These are phyloP conservation scores for Malania oleifera DNA, from an alignment of 164 flowering plant genomes.

Conservation along the genomic window DNA sequence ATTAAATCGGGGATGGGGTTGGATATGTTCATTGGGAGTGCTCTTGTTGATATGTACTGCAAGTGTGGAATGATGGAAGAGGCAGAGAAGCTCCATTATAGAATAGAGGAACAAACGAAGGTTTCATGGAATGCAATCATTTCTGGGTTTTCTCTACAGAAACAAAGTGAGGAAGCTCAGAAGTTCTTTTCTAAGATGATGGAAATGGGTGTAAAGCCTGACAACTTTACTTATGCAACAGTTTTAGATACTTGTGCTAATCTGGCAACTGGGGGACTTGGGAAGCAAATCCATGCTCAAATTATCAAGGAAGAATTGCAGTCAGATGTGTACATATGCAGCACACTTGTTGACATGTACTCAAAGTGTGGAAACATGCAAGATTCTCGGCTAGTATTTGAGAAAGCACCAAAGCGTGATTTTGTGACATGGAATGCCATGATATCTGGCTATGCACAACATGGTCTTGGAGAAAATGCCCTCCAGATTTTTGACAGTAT, in stretches of 20 bases:
- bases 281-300: slow-evolving; percentile 82
- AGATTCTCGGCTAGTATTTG: slow-evolving; percentile 55
- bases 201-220: slow-evolving; percentile 58
- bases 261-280: slow-evolving; percentile 62
- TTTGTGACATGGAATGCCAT: slow-evolving; percentile 86
- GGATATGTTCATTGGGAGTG: slow-evolving; percentile 53
- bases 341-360: slow-evolving; percentile 86
- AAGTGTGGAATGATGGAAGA: slow-evolving; percentile 65
- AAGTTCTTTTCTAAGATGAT: slow-evolving; percentile 53
- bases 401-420: slow-evolving; percentile 48
- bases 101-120: slow-evolving; percentile 37
- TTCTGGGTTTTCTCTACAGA: slow-evolving; percentile 53
- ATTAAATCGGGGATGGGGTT: slow-evolving; percentile 64
- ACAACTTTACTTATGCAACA: slow-evolving; percentile 77
- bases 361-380: slow-evolving; percentile 81
- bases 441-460: slow-evolving; percentile 68
- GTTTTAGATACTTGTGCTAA: slow-evolving; percentile 81
- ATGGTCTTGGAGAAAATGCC: slow-evolving; percentile 68
- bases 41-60: slow-evolving; percentile 78
- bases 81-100: slow-evolving; percentile 60
- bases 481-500: slow-evolving; percentile 48
- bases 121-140: slow-evolving; percentile 82
- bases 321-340: slow-evolving; percentile 53
- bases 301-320: slow-evolving; percentile 63
- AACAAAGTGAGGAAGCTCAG: slow-evolving; percentile 70